Percentiles rank a stretch among this genome's conserved stretches.
Conservation (phyloP, 2,329 filamentous ascomycete species). For the Rutstroemia sydowiana region DNA sequence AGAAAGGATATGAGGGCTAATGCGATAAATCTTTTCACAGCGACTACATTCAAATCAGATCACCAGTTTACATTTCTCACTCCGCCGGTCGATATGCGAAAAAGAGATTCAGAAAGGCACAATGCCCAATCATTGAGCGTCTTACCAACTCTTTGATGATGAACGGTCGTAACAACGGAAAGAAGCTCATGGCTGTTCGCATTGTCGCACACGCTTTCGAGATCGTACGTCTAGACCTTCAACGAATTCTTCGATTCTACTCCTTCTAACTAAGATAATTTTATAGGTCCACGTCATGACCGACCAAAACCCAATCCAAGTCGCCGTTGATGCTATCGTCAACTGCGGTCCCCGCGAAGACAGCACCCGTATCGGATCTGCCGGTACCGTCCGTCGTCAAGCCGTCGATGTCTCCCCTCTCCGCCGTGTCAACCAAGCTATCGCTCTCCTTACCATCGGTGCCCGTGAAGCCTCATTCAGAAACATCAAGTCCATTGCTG, state of each 20-base stretch:
- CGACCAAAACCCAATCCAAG: constrained; percentile 99
- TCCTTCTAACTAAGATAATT: constrained; percentile 8
- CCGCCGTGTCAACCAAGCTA: constrained; percentile 99
- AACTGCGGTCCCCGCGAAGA: constrained; percentile 99
- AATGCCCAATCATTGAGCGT: constrained; percentile 99
- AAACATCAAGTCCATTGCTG: constrained; percentile 99
- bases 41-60: constrained; percentile 99
- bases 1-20: constrained; percentile 5
- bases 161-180: constrained; percentile 99
- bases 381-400: constrained; percentile 99
- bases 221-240: constrained; percentile 65
- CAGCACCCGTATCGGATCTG: constrained; percentile 97
- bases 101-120: constrained; percentile 99
- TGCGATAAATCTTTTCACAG: constrained; percentile 42
- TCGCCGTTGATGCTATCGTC: constrained; percentile 98
- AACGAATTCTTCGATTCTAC: not conserved
- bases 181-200: constrained; percentile 99
- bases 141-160: constrained; percentile 99
- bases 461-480: constrained; percentile 98
- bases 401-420: constrained; percentile 99
- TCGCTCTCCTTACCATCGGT: constrained; percentile 97
- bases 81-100: constrained; percentile 96
- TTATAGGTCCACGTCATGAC: constrained; percentile 98
- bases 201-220: constrained; percentile 99
- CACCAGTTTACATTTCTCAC: constrained; percentile 98